phyloP scores from a whole-genome alignment of 176 grass and related monocot species.

The Melocanna baccifera region DNA sequence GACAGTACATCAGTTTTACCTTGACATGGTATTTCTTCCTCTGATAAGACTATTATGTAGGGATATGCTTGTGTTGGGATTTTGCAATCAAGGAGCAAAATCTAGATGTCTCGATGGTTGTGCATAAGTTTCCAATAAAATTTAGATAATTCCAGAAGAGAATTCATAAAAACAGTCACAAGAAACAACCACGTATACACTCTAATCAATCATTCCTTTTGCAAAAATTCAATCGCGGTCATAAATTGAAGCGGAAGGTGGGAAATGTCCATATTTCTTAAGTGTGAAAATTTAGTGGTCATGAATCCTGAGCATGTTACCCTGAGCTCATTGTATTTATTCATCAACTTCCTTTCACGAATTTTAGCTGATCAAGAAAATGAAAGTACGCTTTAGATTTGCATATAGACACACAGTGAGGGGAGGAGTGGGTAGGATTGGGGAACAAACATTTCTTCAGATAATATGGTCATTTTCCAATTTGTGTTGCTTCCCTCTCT shows the following conservation, averaged over 20 bases:
- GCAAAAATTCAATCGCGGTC: too few relatives aligned
- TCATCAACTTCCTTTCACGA: conserved; percentile 71
- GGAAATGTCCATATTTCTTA: neutral
- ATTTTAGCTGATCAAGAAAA: conserved; percentile 83
- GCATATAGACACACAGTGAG: neutral
- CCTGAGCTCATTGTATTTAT: conserved; percentile 91
- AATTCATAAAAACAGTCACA: too few relatives aligned
- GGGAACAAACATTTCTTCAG: conserved; percentile 78
- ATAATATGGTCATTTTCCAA: conserved; percentile 83
- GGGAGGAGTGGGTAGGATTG: neutral
- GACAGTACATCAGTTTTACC: too few relatives aligned
- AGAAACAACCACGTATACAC: too few relatives aligned
- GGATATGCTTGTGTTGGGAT: too few relatives aligned
- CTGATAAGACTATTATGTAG: too few relatives aligned
- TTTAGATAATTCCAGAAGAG: too few relatives aligned
- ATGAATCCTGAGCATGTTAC: conserved; percentile 35
- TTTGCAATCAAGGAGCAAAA: too few relatives aligned
- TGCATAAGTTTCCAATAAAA: too few relatives aligned
- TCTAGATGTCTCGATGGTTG: too few relatives aligned
- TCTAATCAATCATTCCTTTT: too few relatives aligned
- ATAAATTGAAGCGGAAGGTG: neutral
- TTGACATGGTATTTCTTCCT: too few relatives aligned
- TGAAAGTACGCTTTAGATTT: conserved; percentile 24
- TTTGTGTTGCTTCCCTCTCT: conserved; percentile 81
- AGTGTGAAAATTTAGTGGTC: neutral